Evolutionary conservation across 2,329 filamentous ascomycete genomes (phyloP), one percentile per base, ranked within the genome.

Genomic region (Onygenales sp.): DNA sequence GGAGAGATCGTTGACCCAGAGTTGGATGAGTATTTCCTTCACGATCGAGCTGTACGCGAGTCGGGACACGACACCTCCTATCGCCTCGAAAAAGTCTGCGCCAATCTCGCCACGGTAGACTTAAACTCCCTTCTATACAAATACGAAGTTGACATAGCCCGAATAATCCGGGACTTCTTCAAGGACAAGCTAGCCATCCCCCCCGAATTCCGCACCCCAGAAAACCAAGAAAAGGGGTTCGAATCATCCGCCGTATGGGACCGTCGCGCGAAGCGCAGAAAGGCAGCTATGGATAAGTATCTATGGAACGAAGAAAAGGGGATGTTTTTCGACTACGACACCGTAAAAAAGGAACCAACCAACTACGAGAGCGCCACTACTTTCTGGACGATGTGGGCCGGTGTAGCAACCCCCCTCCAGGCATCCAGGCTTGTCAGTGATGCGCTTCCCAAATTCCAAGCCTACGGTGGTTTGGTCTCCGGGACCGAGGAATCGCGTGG

Each of bases 311-410:
- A 92, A 60, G 78, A 88, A 60, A 84, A 87, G 67, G 92, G 92
- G 54, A 95, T 97, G 88, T 98, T 89, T 77, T 97, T 97, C 66
- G 93, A 98, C 72, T 98, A 97, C 70, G 81, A 98, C 73, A 95
- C 89, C 0, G 84, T 80, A 57, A 88, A 86, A 70, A 83, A 90
- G 66, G 72, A 89, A 70, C 88, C 87, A 63, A 89, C 84, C 60
- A 82, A 78, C 11, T 97, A 97, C 68, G 93, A 97, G 73, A 87
- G 83, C 58, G 89, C 86, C 52, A 98, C 93, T 2, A 96, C 91
- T 0, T 91, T 97, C 73, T 98, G 93, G 93, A 84, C 93, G 3
- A 86, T 98, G 74, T 98, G 93, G 92, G 89, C 92, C 10, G 92
- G 92, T 51, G 83, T 93, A 48, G 86, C 88, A 11, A 87, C 86